Evolutionary conservation across 129 eudicot genomes (phyloP), one percentile per base, ranked within the genome.

Genomic region (Sambucus nigra): DNA sequence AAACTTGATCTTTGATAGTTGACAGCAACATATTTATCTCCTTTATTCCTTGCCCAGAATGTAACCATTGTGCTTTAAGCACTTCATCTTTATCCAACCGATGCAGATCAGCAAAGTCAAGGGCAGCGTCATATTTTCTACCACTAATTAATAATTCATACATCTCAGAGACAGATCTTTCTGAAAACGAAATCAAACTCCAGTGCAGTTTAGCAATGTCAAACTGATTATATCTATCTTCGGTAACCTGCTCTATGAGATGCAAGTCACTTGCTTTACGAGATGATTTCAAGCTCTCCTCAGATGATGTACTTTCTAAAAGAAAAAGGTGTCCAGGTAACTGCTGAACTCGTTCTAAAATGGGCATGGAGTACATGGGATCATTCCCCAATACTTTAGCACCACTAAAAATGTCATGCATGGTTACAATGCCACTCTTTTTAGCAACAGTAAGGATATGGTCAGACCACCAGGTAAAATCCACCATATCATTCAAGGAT

Each of bases 401-500:
- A 46, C 82, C 70, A 15, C 40, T 77, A 21, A 55, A 22, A 51
- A 76, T 41, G 52, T 77, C 89, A 65, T 81, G 24, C 94, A 85
- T 79, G 45, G 71, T 39, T 35, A 82, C 58, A 8, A 50, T 66
- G 24, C 95, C 94, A 53, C 67, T 74, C 66, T 76, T 82, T 72
- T 57, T 61, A 53, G 86, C 89, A 63, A 82, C 47, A 25, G 69
- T 75, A 68, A 86, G 69, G 10, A 82, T 68, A 64, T 60, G 59
- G 57, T 86, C 89, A 42, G 79, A 72, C 99, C 99, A 91, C 99
- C 99, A 91, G 59, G 95, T 71, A 48, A 91, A 91, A 75, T 91
- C 95, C 27, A 73, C 46, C 51, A 86, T 38, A 65, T 79, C 78
- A 25, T 51, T 61, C 59, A 79, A 38, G 52, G 0, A 16, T 48